These are phyloP conservation scores for Ophiostoma fasciatum DNA, from an alignment of 2,329 filamentous ascomycete species.

Conservation along the genomic window DNA sequence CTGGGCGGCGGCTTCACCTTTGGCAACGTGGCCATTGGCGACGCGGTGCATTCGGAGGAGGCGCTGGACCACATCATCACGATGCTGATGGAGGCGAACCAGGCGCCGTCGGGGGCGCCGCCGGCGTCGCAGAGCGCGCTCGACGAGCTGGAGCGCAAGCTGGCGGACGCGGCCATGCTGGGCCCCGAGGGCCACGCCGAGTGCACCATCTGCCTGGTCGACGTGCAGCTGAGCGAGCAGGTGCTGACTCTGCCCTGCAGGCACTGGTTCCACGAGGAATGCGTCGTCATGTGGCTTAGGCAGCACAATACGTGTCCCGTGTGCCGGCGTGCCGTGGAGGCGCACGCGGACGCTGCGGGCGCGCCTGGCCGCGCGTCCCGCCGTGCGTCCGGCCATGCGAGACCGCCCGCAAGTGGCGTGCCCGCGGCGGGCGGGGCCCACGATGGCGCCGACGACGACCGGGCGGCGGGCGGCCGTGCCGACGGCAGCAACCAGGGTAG, in stretches of 20 bases:
- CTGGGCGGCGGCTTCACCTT: no score
- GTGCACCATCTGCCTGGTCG: slow-evolving; percentile 91
- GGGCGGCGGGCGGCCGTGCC: not conserved
- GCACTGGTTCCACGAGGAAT: slow-evolving; percentile 85
- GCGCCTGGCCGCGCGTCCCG: no score
- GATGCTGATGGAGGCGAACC: slow-evolving; percentile 73
- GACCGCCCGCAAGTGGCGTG: no score
- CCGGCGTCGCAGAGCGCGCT: slow-evolving; percentile 69
- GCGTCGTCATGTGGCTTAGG: slow-evolving; percentile 68
- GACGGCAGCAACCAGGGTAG: not conserved
- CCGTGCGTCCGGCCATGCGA: no score
- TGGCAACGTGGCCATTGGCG: slow-evolving; percentile 44
- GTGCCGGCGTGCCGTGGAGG: slow-evolving; percentile 47
- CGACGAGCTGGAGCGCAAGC: slow-evolving; percentile 53
- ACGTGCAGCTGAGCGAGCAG: slow-evolving; percentile 56
- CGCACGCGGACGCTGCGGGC: slow-evolving; percentile 6
- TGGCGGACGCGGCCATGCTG: slow-evolving; percentile 56
- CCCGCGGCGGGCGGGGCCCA: no score
- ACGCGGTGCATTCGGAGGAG: slow-evolving; percentile 83
- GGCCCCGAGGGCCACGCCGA: slow-evolving; percentile 53
- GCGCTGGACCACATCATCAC: slow-evolving; percentile 80
- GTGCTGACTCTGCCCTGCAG: slow-evolving; percentile 71
- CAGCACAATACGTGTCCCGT: slow-evolving; percentile 91
- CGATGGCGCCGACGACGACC: not conserved
- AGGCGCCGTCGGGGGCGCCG: slow-evolving; percentile 61